Evolutionary conservation across 768 basidiomycete genomes (phyloP), one percentile per base, ranked within the genome.

Genomic region (Pholiota molesta): DNA sequence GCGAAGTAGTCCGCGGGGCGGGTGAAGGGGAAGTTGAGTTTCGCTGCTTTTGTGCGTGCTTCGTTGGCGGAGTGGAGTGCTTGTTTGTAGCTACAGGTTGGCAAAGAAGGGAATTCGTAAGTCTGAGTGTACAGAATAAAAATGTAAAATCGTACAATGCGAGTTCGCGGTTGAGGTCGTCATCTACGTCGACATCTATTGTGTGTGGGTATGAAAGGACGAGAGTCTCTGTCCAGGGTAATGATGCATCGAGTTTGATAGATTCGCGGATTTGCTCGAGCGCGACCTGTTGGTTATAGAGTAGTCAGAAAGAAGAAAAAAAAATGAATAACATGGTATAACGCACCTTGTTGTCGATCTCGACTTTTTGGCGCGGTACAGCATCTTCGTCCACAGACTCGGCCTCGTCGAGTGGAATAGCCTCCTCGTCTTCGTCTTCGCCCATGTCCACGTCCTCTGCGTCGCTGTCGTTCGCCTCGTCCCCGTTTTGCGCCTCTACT

Each of bases 1-100:
- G 97, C 97, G 66, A 97, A 99, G 74, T 95, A 99, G 76, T 98
- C 97, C 0, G 86, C 68, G 0, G 97, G 97, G 14, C 97, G 90
- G 10, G 92, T 91, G 77, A 97, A 99, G 0, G 95, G 88, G 62
- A 95, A 79, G 23, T 87, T 84, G 72, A 89, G 83, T 68, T 92
- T 89, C 13, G 83, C 77, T n/a, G 93, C 93, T n/a, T 95, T 85
- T 2, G 81, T 71, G 55, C 86, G 87, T 2, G 95, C 95, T 28
- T 82, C 75, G 57, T 89, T 85, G n/a, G 90, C 95, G 42, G 88
- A 78, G 62, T 95, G 89, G 0, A 99, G 80, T 4, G 96, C 95
- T 76, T 98, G 92, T 74, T 98, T 98, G 80, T 98, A 98, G 77
- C 97, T 99, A n/a, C n/a, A n/a, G 19, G 21, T 14, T 1, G 16